A percentile compares a stretch with the other conserved stretches of the same genome.
Evolutionary conservation across 129 eudicot genomes (phyloP).

Genomic region (Scalesia atractyloides): DNA sequence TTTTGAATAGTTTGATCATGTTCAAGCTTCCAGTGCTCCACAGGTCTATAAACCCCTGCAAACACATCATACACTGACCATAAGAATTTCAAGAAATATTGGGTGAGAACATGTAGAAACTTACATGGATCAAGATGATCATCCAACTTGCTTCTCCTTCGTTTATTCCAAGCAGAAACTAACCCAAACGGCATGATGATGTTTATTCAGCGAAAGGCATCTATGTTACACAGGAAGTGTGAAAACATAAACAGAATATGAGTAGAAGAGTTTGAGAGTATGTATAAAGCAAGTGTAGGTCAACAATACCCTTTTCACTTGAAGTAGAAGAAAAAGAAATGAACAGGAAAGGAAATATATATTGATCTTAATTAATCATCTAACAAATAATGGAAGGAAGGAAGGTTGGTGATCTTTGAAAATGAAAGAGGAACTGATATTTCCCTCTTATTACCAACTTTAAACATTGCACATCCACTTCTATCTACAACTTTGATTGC

Average conservation of each 20-base stretch:
- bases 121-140: constrained; percentile 81
- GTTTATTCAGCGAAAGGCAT: constrained; percentile 29
- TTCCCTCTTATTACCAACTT: constrained; percentile 30
- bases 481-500: constrained; percentile 26
- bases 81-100: constrained; percentile 20
- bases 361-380: not conserved
- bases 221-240: constrained; percentile 1
- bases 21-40: constrained; percentile 78
- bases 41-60: constrained; percentile 90
- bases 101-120: constrained; percentile 13
- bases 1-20: constrained; percentile 46
- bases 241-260: constrained; percentile 19
- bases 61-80: constrained; percentile 5
- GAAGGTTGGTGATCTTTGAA: constrained; percentile 41
- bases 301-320: constrained; percentile 67
- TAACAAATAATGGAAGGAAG: constrained; percentile 34
- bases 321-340: constrained; percentile 69
- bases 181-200: constrained; percentile 85
- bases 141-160: constrained; percentile 82
- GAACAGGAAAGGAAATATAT: constrained; percentile 30
- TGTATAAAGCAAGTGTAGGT: constrained; percentile 73
- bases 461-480: not conserved
- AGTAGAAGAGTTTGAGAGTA: constrained; percentile 50
- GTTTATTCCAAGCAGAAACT: constrained; percentile 96
- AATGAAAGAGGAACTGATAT: constrained; percentile 58